A percentile compares a stretch with the other conserved stretches of the same genome.
Conservation (phyloP, 1,284 basidiomycete species). For the Ganoderma leucocontextum region DNA sequence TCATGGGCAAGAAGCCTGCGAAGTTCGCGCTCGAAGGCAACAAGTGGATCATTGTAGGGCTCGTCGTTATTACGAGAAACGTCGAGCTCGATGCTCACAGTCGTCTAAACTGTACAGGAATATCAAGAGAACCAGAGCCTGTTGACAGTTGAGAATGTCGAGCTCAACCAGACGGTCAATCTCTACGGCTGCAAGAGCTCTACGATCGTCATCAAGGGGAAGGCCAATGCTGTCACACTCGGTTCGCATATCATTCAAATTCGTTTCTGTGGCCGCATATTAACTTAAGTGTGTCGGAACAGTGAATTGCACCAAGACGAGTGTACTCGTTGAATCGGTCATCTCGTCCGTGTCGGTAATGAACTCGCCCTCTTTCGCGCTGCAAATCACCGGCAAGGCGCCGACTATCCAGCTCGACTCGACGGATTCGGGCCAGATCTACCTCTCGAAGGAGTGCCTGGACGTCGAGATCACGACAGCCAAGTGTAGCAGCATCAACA, state of each 20-base stretch:
- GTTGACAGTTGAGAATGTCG: slow-evolving; percentile 82
- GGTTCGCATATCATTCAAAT: slow-evolving; percentile 57
- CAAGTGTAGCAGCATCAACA: slow-evolving; percentile 95
- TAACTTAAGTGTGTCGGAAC: slow-evolving; percentile 9
- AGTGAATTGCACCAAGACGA: slow-evolving; percentile 93
- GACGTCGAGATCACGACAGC: slow-evolving; percentile 90
- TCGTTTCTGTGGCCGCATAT: neutral
- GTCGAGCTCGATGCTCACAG: neutral
- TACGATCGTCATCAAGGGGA: slow-evolving; percentile 91
- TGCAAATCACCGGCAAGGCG: slow-evolving; percentile 90
- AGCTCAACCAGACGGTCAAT: slow-evolving; percentile 89
- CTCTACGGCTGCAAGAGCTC: slow-evolving; percentile 92
- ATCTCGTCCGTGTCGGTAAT: slow-evolving; percentile 92
- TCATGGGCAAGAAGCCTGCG: slow-evolving; percentile 91
- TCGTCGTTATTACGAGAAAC: neutral
- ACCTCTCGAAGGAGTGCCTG: slow-evolving; percentile 87
- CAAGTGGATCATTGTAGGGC: slow-evolving; percentile 91
- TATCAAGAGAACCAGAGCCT: slow-evolving; percentile 87
- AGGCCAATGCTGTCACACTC: slow-evolving; percentile 94
- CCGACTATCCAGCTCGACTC: slow-evolving; percentile 96
- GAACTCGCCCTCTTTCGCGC: slow-evolving; percentile 90
- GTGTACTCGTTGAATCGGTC: slow-evolving; percentile 90
- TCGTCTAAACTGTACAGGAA: slow-evolving; percentile 64
- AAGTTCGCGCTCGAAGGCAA: slow-evolving; percentile 92
- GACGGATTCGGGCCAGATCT: slow-evolving; percentile 96